Conservation (phyloP, 176 grass and related monocot species). For the Phoenix roebelenii region DNA sequence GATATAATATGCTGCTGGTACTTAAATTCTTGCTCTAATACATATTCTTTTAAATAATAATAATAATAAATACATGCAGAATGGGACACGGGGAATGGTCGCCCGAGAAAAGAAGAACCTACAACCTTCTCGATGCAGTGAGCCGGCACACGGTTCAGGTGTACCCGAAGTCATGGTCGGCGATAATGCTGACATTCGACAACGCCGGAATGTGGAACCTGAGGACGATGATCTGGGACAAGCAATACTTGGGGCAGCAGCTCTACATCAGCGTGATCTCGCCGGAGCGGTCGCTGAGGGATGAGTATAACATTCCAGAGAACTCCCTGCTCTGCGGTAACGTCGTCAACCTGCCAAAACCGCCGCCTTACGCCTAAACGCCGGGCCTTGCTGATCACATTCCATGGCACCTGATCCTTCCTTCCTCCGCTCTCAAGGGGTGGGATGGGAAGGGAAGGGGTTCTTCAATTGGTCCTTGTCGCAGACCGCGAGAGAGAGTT, state of each 20-base stretch:
- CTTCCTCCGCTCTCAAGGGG: no score
- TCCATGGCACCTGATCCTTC: no score
- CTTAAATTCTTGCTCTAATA: no score
- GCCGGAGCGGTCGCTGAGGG: conserved; percentile 65
- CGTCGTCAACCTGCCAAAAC: conserved; percentile 53
- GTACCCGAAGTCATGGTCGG: conserved; percentile 91
- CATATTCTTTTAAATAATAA: no score
- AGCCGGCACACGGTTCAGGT: conserved; percentile 91
- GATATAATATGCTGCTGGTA: no score
- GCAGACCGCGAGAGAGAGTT: no score
- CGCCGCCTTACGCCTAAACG: conserved; percentile 42
- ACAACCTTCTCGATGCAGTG: conserved; percentile 91
- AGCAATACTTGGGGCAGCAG: conserved; percentile 69
- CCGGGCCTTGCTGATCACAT: no score
- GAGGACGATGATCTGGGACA: conserved; percentile 67
- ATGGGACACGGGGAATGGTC: conserved; percentile 77
- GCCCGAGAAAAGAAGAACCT: conserved; percentile 24
- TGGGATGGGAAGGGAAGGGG: no score
- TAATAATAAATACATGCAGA: conserved; percentile 16
- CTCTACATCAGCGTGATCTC: conserved; percentile 73
- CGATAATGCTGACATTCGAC: conserved; percentile 88
- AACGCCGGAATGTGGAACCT: conserved; percentile 96
- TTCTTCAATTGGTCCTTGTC: no score
- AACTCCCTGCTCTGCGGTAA: conserved; percentile 53
- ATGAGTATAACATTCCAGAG: conserved; percentile 80